These are phyloP conservation scores for Fomitiporia mediterranea DNA, from an alignment of 1,284 basidiomycete genomes.

Conservation along the genomic window DNA sequence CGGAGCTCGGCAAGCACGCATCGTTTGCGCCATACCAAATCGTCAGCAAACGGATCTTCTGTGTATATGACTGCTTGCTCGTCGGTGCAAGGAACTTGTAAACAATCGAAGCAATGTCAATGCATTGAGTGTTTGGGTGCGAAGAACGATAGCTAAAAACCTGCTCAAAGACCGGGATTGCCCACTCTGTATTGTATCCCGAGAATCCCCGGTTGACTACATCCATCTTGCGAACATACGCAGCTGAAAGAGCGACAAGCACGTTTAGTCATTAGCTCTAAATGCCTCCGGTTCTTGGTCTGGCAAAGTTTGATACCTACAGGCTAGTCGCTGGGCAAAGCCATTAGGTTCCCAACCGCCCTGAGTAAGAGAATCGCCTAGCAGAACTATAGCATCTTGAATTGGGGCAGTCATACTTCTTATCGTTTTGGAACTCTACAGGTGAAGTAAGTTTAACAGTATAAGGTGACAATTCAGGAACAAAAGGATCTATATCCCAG, in stretches of 20 bases:
- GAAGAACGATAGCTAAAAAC: constrained; percentile 41
- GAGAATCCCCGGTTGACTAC: constrained; percentile 76
- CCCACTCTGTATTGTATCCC: constrained; percentile 86
- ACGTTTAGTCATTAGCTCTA: background rate
- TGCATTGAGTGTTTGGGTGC: constrained; percentile 38
- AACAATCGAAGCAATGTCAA: background rate
- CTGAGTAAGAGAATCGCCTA: constrained; percentile 77
- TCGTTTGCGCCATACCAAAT: constrained; percentile 94
- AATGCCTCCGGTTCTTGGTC: background rate
- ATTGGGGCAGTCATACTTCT: constrained; percentile 48
- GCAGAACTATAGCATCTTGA: constrained; percentile 63
- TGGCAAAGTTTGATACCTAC: constrained; percentile 45
- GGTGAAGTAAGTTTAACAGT: too few species aligned
- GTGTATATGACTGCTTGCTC: constrained; percentile 43
- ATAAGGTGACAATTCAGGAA: too few species aligned
- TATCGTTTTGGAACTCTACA: background rate
- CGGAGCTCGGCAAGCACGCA: constrained; percentile 44
- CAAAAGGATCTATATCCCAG: too few species aligned
- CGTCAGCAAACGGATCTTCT: constrained; percentile 67
- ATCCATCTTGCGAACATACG: constrained; percentile 76
- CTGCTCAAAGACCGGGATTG: constrained; percentile 71
- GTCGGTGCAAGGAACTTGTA: constrained; percentile 26
- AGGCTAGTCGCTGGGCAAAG: constrained; percentile 56
- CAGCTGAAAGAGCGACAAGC: background rate
- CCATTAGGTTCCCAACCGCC: constrained; percentile 54